A percentile compares a stretch with the other conserved stretches of the same genome.
phyloP scores from a whole-genome alignment of 805 yeast genomes.

The Wickerhamomyces queroliae region DNA sequence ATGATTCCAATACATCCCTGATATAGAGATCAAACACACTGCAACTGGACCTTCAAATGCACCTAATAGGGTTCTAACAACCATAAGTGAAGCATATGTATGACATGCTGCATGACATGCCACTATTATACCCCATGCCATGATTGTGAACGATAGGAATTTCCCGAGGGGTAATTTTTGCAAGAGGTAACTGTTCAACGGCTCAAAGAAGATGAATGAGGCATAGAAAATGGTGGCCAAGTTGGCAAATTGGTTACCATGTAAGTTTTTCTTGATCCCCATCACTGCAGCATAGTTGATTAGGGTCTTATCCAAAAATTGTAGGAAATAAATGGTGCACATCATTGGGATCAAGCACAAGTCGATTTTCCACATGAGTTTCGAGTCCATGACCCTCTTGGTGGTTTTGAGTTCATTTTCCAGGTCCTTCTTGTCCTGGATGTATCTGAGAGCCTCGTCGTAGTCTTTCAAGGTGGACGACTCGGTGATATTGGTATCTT shows the following conservation, averaged over 20 bases:
- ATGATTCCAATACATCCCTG: slow-evolving; percentile 54
- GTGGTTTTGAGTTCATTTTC: background rate
- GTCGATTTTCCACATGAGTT: background rate
- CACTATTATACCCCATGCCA: slow-evolving; percentile 46
- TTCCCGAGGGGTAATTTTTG: slow-evolving; percentile 50
- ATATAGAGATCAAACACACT: slow-evolving; percentile 46
- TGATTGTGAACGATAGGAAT: slow-evolving; percentile 35
- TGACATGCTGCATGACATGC: slow-evolving; percentile 43
- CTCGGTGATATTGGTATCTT: background rate
- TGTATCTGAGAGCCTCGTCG: background rate
- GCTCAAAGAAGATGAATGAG: slow-evolving; percentile 46
- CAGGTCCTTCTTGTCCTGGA: background rate
- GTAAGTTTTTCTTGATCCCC: slow-evolving; percentile 48
- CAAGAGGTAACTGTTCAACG: slow-evolving; percentile 35
- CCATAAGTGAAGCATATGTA: slow-evolving; percentile 45
- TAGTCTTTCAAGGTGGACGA: background rate
- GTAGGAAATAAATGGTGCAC: slow-evolving; percentile 45
- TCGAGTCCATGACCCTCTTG: background rate
- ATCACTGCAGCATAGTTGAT: slow-evolving; percentile 56
- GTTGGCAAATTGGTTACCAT: slow-evolving; percentile 43
- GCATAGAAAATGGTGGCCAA: slow-evolving; percentile 48
- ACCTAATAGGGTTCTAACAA: slow-evolving; percentile 45
- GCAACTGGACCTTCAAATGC: slow-evolving; percentile 48
- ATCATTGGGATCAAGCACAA: slow-evolving; percentile 12
- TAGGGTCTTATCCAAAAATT: slow-evolving; percentile 49